These are phyloP conservation scores for Sporothrix brasiliensis DNA, from an alignment of 2,329 filamentous ascomycete genomes.

Conservation along the genomic window DNA sequence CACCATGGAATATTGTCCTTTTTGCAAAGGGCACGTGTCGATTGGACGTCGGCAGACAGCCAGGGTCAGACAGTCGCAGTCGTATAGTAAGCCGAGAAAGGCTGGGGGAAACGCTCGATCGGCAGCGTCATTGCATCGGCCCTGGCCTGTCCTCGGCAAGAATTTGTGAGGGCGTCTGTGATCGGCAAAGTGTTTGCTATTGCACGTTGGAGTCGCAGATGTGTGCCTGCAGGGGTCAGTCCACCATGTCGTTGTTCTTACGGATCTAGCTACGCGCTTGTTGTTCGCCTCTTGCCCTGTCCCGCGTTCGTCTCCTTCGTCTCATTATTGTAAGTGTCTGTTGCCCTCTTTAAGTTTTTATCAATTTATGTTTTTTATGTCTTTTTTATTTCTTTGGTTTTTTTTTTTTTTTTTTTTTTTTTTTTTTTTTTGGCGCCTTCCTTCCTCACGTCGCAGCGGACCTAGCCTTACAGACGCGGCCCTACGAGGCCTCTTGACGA, in stretches of 20 bases:
- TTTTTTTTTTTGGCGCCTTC: not conserved
- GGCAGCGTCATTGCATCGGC: not conserved
- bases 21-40: not conserved
- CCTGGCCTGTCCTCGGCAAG: not conserved
- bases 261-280: constrained; percentile 22
- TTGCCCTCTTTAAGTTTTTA: not conserved
- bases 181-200: not conserved
- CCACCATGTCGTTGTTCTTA: not conserved
- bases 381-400: not conserved
- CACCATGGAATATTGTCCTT: not conserved
- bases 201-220: not conserved
- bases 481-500: constrained; percentile 20
- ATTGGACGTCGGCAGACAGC: not conserved
- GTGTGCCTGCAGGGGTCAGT: constrained; percentile 3
- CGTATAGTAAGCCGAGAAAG: not conserved
- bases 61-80: not conserved
- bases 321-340: constrained; percentile 10
- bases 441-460: not conserved
- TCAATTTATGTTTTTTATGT: not conserved
- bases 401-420: not conserved
- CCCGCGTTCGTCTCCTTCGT: not conserved
- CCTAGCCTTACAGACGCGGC: constrained; percentile 23
- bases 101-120: not conserved
- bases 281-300: constrained; percentile 9
- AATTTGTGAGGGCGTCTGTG: no score